Conservation (phyloP, 805 yeast species). For the Saccharomycopsis selenospora region DNA sequence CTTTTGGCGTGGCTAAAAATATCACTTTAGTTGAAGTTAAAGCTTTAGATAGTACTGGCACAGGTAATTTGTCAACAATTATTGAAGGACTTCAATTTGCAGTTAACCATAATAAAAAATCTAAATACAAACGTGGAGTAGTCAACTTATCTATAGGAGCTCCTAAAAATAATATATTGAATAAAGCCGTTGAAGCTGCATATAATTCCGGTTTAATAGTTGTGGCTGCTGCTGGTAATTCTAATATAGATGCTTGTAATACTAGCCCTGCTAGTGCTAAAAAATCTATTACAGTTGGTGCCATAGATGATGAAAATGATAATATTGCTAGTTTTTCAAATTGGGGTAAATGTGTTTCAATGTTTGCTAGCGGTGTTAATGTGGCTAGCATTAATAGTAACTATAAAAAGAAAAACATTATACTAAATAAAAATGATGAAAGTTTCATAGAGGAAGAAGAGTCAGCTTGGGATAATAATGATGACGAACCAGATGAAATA, state of each 20-base stretch:
- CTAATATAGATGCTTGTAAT: slow-evolving; percentile 67
- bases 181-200: slow-evolving; percentile 73
- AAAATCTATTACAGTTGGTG: slow-evolving; percentile 76
- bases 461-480: neutral
- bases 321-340: slow-evolving; percentile 74
- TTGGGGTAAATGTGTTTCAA: slow-evolving; percentile 88
- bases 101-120: slow-evolving; percentile 44
- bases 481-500: neutral
- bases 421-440: slow-evolving; percentile 22
- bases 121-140: slow-evolving; percentile 39
- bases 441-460: neutral
- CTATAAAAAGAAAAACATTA: slow-evolving; percentile 20
- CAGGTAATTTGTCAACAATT: slow-evolving; percentile 61
- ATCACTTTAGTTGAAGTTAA: slow-evolving; percentile 64
- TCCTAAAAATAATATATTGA: slow-evolving; percentile 53
- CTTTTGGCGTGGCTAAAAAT: slow-evolving; percentile 77
- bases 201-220: slow-evolving; percentile 61
- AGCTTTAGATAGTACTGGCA: slow-evolving; percentile 60
- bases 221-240: slow-evolving; percentile 85
- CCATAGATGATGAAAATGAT: slow-evolving; percentile 71
- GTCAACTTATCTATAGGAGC: slow-evolving; percentile 83
- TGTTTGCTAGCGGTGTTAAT: slow-evolving; percentile 74
- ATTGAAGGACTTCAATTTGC: slow-evolving; percentile 62
- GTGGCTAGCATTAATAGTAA: slow-evolving; percentile 32
- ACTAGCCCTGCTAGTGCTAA: slow-evolving; percentile 82